Evolutionary conservation across 139 green algal species (phyloP).

Genomic region (Auxenochlorella pyrenoidosa): DNA sequence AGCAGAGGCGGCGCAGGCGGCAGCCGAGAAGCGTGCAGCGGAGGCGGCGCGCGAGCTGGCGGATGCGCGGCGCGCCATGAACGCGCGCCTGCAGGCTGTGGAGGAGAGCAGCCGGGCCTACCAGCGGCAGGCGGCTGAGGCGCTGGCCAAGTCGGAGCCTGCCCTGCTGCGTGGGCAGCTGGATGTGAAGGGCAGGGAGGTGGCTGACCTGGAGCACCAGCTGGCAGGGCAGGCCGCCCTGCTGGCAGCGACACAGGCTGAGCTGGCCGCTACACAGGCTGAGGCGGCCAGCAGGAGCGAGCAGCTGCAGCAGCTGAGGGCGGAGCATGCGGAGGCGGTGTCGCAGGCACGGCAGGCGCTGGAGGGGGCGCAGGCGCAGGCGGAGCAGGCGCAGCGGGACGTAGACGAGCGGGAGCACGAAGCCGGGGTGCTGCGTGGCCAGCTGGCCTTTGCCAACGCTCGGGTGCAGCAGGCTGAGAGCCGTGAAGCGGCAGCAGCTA

Average conservation of each 20-base stretch:
- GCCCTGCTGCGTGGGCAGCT: background rate
- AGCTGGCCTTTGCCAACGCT: conserved; percentile 3
- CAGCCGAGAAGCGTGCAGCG: background rate
- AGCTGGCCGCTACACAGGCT: background rate
- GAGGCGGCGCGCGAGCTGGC: background rate
- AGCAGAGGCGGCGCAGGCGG: background rate
- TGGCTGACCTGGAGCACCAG: background rate
- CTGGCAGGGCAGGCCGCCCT: too few species aligned
- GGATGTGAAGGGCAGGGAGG: background rate
- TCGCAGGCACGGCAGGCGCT: background rate
- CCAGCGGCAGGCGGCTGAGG: background rate
- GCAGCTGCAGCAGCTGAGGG: background rate
- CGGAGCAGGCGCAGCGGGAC: background rate
- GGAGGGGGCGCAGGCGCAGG: background rate
- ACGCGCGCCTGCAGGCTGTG: too few species aligned
- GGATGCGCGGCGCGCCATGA: background rate
- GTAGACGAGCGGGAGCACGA: background rate
- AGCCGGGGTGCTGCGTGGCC: background rate
- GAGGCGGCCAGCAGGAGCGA: background rate
- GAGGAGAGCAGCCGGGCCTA: too few species aligned
- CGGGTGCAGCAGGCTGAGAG: background rate
- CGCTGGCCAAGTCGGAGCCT: background rate
- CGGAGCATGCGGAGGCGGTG: background rate
- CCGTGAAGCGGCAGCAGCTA: background rate
- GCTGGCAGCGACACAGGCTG: background rate